Conservation (phyloP, 441 rosid species). For the Gossypium lobatum region DNA sequence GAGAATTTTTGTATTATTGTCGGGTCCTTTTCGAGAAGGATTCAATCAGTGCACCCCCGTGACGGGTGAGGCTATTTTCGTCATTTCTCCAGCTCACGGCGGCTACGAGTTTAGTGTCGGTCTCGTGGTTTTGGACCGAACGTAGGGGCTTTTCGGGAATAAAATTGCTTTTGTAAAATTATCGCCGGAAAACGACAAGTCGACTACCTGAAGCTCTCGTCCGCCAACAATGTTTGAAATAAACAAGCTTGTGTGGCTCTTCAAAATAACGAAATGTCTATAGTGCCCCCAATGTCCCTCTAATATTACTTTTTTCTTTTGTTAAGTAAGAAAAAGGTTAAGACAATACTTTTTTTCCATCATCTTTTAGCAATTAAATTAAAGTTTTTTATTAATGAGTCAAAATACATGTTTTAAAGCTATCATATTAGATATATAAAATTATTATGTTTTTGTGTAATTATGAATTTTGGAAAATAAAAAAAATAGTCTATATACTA, state of each 20-base stretch:
- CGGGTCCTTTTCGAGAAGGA: constrained; percentile 32
- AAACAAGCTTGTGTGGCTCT: neutral
- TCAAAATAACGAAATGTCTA: neutral
- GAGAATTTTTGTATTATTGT: constrained; percentile 22
- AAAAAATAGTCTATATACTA: too few species aligned
- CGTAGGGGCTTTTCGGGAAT: constrained; percentile 8
- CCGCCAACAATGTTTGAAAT: constrained; percentile 22
- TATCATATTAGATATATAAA: too few species aligned
- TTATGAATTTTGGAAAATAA: too few species aligned
- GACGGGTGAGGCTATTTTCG: constrained; percentile 22
- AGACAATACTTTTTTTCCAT: neutral
- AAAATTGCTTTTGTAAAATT: neutral
- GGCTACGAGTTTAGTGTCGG: constrained; percentile 8
- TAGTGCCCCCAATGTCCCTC: neutral
- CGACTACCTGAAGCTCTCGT: constrained; percentile 4
- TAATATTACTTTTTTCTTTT: neutral
- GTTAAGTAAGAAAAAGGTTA: neutral
- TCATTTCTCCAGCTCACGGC: constrained; percentile 12
- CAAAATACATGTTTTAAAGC: too few species aligned
- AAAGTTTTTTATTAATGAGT: neutral
- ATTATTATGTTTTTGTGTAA: too few species aligned
- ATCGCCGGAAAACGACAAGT: constrained; percentile 18
- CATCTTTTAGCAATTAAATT: neutral
- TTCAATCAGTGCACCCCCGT: constrained; percentile 29
- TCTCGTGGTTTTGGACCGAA: neutral